phyloP scores from a whole-genome alignment of 2,329 filamentous ascomycete species.

The Phoma sp. region DNA sequence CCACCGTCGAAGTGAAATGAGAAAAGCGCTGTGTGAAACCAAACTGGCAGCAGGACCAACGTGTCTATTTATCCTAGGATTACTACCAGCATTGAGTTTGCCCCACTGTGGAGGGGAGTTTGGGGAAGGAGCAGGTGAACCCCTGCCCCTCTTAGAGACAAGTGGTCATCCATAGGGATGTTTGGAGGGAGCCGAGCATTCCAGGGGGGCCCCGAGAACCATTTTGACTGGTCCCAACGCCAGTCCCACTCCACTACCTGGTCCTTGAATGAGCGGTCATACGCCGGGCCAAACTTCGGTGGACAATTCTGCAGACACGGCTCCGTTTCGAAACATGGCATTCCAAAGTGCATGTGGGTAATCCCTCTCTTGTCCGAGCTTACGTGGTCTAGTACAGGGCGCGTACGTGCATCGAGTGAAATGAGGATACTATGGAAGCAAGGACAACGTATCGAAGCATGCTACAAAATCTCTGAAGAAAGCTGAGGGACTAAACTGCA shows the following conservation, averaged over 20 bases:
- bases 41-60: slow-evolving; percentile 3
- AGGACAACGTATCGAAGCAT: slow-evolving; percentile 19
- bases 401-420: slow-evolving; percentile 14
- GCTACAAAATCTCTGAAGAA: slow-evolving; percentile 12
- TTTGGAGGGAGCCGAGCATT: slow-evolving; percentile 12
- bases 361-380: slow-evolving; percentile 16
- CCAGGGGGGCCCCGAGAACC: slow-evolving; percentile 9
- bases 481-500: slow-evolving; percentile 28
- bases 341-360: slow-evolving; percentile 13
- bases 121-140: slow-evolving; percentile 12
- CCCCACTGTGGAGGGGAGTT: slow-evolving; percentile 5
- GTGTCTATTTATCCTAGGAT: slow-evolving; percentile 16
- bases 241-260: slow-evolving; percentile 14
- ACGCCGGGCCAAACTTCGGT: slow-evolving; percentile 20
- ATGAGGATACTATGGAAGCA: slow-evolving; percentile 15
- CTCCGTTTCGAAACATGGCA: slow-evolving; percentile 15
- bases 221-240: slow-evolving; percentile 20
- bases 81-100: slow-evolving; percentile 1
- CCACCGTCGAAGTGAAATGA: background rate
- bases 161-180: slow-evolving; percentile 20
- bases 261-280: slow-evolving; percentile 27
- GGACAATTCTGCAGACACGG: slow-evolving; percentile 3
- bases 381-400: slow-evolving; percentile 12
- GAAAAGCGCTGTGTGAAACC: background rate
- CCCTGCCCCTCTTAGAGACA: slow-evolving; percentile 18